Conservation (phyloP, 2,329 filamentous ascomycete species). For the Tolypocladium paradoxum region DNA sequence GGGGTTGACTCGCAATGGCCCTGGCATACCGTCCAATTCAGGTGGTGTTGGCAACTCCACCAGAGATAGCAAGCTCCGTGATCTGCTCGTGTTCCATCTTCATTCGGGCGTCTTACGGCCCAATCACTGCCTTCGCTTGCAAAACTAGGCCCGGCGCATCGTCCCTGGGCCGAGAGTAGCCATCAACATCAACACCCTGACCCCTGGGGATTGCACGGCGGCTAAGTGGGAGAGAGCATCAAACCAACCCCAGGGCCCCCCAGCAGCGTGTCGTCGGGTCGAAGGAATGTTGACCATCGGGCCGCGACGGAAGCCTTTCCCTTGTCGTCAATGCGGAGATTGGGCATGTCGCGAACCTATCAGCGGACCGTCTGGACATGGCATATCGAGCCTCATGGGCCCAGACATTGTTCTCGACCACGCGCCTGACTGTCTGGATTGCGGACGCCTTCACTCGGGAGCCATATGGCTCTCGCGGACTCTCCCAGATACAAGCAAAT, state of each 20-base stretch:
- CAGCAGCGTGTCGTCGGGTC: neutral
- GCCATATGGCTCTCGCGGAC: neutral
- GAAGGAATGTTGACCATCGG: neutral
- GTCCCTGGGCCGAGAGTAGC: constrained; percentile 2
- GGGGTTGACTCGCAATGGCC: neutral
- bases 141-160: neutral
- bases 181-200: neutral
- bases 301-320: neutral
- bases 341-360: neutral
- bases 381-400: neutral
- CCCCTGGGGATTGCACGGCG: no score
- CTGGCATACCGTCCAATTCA: constrained; percentile 5
- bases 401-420: neutral
- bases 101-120: neutral
- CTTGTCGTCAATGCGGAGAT: neutral
- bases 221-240: neutral
- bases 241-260: neutral
- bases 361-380: neutral
- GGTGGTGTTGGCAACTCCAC: constrained; percentile 3
- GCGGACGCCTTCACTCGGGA: no score
- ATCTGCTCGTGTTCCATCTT: constrained; percentile 3
- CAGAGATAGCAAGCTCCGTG: constrained; percentile 3
- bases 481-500: neutral
- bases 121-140: neutral
- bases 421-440: neutral